phyloP scores from a whole-genome alignment of 495 filamentous ascomycete species.

The Xylaria flabelliformis region DNA sequence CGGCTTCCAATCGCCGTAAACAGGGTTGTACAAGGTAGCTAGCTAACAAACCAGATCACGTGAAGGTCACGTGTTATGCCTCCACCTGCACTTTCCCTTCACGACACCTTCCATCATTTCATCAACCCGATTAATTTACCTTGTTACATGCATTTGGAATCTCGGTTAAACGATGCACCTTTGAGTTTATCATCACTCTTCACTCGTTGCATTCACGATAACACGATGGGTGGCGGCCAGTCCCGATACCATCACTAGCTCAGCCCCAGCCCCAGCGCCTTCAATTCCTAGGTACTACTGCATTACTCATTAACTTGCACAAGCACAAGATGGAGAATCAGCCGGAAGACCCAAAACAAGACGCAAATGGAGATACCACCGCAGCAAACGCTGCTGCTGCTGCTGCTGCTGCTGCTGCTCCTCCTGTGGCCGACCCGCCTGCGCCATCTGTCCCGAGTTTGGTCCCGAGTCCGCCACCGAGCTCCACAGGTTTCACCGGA shows the following conservation, averaged over 20 bases:
- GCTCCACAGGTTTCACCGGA: constrained; percentile 33
- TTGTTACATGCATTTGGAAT: background rate
- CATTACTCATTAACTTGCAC: constrained; percentile 18
- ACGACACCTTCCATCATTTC: constrained; percentile 7
- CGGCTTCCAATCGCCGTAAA: background rate
- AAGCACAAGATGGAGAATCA: constrained; percentile 11
- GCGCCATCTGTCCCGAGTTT: background rate
- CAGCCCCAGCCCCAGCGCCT: background rate
- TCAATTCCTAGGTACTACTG: background rate
- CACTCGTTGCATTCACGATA: background rate
- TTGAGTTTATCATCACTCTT: background rate
- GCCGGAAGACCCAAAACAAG: background rate
- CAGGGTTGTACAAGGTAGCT: background rate
- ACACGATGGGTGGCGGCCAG: background rate
- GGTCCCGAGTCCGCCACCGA: constrained; percentile 32
- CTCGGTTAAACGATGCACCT: background rate
- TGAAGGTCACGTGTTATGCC: constrained; percentile 23
- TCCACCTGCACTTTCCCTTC: constrained; percentile 11
- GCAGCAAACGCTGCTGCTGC: background rate
- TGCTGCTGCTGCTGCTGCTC: background rate
- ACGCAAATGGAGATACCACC: background rate
- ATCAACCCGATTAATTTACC: background rate
- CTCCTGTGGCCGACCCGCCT: constrained; percentile 1
- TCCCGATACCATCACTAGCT: constrained; percentile 2
- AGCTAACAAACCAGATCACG: background rate